phyloP scores from a whole-genome alignment of 2,329 filamentous ascomycete species.

The Xylaria sp. region DNA sequence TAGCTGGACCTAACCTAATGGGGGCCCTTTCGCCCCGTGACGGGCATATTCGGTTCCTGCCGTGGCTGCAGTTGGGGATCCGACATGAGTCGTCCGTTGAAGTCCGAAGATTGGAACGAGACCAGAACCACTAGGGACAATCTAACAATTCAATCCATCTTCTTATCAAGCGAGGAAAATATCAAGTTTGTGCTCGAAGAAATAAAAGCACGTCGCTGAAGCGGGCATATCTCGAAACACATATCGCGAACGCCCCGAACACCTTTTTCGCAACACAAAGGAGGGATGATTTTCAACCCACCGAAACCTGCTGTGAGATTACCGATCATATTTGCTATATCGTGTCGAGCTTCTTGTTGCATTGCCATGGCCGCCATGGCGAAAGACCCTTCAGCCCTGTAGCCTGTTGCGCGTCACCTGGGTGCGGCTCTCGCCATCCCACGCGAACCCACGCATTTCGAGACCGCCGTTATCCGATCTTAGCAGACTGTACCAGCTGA shows the following conservation, averaged over 20 bases:
- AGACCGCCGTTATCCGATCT: not conserved
- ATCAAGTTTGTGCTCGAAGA: slow-evolving; percentile 5
- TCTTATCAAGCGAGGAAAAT: slow-evolving; percentile 19
- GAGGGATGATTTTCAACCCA: slow-evolving; percentile 9
- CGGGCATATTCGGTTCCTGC: slow-evolving; percentile 8
- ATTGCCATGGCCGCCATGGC: slow-evolving; percentile 1
- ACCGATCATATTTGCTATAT: slow-evolving; percentile 1
- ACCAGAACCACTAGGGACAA: slow-evolving; percentile 6
- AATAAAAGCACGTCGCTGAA: slow-evolving; percentile 21
- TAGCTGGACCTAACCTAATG: not conserved
- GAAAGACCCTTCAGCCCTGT: slow-evolving; percentile 12
- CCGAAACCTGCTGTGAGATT: slow-evolving; percentile 6
- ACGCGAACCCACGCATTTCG: slow-evolving; percentile 4
- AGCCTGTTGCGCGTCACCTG: slow-evolving; percentile 7
- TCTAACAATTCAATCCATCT: slow-evolving; percentile 8
- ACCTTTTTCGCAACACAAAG: slow-evolving; percentile 9
- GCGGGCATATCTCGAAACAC: slow-evolving; percentile 22
- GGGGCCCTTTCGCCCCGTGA: slow-evolving; percentile 3
- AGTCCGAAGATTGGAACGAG: slow-evolving; percentile 24
- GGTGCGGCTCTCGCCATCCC: slow-evolving; percentile 7
- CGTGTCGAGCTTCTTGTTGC: not conserved
- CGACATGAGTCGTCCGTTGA: slow-evolving; percentile 22
- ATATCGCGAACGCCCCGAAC: slow-evolving; percentile 11
- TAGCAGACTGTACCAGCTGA: not conserved
- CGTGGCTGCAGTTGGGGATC: slow-evolving; percentile 23